Conservation (phyloP, 2,329 filamentous ascomycete species). For the Phaeomoniella chlamydospora region DNA sequence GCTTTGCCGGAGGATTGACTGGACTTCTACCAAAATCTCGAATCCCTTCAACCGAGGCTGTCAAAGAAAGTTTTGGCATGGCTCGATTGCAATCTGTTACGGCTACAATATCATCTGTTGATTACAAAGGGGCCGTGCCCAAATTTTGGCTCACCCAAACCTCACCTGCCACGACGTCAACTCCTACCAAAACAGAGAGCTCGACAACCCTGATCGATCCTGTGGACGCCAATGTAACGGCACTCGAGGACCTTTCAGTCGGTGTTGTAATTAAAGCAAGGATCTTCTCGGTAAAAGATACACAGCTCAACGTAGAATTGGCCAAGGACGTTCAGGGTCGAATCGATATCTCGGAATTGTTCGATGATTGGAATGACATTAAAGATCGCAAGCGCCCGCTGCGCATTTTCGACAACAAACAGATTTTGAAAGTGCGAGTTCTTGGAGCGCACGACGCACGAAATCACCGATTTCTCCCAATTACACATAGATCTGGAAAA, state of each 20-base stretch:
- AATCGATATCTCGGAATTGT: constrained; percentile 80
- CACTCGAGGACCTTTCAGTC: constrained; percentile 57
- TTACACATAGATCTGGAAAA: constrained; percentile 71
- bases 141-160: constrained; percentile 54
- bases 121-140: constrained; percentile 43
- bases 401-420: constrained; percentile 55
- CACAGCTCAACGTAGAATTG: constrained; percentile 81
- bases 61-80: constrained; percentile 63
- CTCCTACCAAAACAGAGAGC: constrained; percentile 12
- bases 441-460: constrained; percentile 80
- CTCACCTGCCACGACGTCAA: constrained; percentile 12
- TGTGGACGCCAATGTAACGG: constrained; percentile 48
- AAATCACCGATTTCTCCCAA: constrained; percentile 80
- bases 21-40: constrained; percentile 70
- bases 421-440: constrained; percentile 59
- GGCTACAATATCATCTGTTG: constrained; percentile 57
- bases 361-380: constrained; percentile 79
- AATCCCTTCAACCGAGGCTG: constrained; percentile 54
- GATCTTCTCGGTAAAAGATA: constrained; percentile 74
- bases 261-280: constrained; percentile 63
- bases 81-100: constrained; percentile 61
- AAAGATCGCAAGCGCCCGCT: constrained; percentile 68
- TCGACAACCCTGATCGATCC: constrained; percentile 38
- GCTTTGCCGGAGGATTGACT: constrained; percentile 64
- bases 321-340: constrained; percentile 84